Evolutionary conservation across 2,329 filamentous ascomycete species (phyloP).

Genomic region (Emmonsia crescens): DNA sequence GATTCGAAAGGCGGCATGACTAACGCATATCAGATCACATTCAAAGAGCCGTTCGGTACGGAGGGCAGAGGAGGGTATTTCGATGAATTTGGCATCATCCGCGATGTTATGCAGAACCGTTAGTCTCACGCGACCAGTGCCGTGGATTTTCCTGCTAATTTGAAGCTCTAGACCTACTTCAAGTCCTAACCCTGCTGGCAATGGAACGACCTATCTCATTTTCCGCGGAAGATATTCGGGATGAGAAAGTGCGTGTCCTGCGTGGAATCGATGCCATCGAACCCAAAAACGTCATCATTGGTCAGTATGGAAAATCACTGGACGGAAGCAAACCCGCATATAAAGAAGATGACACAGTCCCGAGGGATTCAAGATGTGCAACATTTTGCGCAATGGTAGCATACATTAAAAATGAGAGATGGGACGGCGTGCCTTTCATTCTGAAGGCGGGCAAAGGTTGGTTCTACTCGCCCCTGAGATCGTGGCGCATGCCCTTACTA

Average conservation of each 20-base stretch:
- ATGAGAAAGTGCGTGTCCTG: constrained; percentile 93
- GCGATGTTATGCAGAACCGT: constrained; percentile 99
- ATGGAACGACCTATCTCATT: constrained; percentile 99
- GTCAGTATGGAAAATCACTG: constrained; percentile 92
- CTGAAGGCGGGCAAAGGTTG: constrained; percentile 88
- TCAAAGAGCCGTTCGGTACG: constrained; percentile 98
- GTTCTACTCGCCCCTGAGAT: not conserved
- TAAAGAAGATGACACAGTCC: constrained; percentile 97
- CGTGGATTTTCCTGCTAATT: not conserved
- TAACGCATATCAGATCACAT: constrained; percentile 57
- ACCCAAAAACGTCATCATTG: constrained; percentile 99
- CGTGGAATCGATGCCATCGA: constrained; percentile 89
- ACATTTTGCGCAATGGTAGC: constrained; percentile 96
- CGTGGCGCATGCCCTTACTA: not conserved
- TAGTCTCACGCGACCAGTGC: constrained; percentile 19
- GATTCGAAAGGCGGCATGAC: not conserved
- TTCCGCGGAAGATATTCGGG: constrained; percentile 93
- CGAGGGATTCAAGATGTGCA: constrained; percentile 91
- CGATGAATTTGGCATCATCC: constrained; percentile 97
- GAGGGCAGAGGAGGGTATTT: constrained; percentile 98
- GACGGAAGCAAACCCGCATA: constrained; percentile 95
- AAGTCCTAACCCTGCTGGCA: constrained; percentile 87
- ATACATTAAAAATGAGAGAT: constrained; percentile 99
- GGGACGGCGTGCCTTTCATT: constrained; percentile 98
- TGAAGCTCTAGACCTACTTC: constrained; percentile 56